phyloP scores from a whole-genome alignment of 768 basidiomycete genomes.

The Suillus fuscotomentosus region DNA sequence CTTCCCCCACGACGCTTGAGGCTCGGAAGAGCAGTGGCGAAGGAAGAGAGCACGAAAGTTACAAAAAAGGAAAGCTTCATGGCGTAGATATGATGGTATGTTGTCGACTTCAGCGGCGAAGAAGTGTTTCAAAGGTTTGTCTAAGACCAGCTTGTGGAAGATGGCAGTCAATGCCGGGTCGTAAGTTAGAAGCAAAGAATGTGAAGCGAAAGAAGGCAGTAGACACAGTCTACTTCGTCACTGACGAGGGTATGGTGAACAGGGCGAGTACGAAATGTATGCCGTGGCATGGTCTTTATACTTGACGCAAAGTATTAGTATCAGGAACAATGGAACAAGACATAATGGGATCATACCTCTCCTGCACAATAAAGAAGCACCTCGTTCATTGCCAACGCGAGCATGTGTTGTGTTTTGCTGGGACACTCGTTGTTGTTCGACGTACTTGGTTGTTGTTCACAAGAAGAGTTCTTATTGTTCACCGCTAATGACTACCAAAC shows the following conservation, averaged over 20 bases:
- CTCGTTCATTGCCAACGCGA: neutral
- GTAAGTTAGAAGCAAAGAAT: slow-evolving; percentile 11
- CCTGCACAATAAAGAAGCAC: slow-evolving; percentile 13
- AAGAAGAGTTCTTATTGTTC: neutral
- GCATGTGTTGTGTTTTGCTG: neutral
- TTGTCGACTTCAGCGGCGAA: neutral
- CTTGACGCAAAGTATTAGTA: neutral
- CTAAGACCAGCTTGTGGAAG: slow-evolving; percentile 7
- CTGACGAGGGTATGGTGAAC: slow-evolving; percentile 4
- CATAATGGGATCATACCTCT: slow-evolving; percentile 9
- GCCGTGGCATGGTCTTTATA: slow-evolving; percentile 17
- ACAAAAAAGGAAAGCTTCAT: slow-evolving; percentile 43
- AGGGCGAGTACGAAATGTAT: neutral
- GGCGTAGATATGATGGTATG: slow-evolving; percentile 10
- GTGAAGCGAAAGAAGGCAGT: slow-evolving; percentile 15
- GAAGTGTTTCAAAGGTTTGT: slow-evolving; percentile 1
- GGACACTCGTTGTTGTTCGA: neutral
- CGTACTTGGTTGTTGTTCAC: neutral
- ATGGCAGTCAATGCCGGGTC: slow-evolving; percentile 25
- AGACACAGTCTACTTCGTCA: slow-evolving; percentile 23
- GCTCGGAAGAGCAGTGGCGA: slow-evolving; percentile 36
- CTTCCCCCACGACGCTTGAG: slow-evolving; percentile 27
- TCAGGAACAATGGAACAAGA: slow-evolving; percentile 16
- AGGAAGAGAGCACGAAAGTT: slow-evolving; percentile 23
- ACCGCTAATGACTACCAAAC: neutral